Conservation (phyloP, 2,329 filamentous ascomycete species). For the Fusarium azukiicola region DNA sequence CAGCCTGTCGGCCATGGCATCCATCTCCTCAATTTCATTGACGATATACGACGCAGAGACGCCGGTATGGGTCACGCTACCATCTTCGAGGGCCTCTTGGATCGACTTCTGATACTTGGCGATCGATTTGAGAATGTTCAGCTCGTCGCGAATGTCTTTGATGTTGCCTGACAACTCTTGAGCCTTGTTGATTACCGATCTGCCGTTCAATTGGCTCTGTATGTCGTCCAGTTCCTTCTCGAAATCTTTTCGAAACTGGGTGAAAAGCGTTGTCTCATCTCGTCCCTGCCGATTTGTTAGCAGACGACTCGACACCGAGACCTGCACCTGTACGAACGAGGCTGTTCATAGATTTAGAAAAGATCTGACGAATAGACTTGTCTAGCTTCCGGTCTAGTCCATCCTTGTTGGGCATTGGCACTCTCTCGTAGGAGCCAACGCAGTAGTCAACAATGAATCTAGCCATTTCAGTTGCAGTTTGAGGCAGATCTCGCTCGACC, state of each 20-base stretch:
- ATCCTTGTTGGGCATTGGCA: not conserved
- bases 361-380: not conserved
- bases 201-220: not conserved
- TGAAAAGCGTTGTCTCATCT: not conserved
- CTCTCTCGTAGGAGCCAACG: slow-evolving; percentile 33
- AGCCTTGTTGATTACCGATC: not conserved
- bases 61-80: not conserved
- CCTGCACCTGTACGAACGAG: not conserved
- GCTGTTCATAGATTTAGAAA: not conserved
- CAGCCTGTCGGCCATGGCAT: slow-evolving; percentile 36
- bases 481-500: not conserved
- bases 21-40: slow-evolving; percentile 44
- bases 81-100: slow-evolving; percentile 14
- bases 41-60: slow-evolving; percentile 23
- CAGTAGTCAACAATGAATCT: slow-evolving; percentile 42
- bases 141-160: slow-evolving; percentile 50
- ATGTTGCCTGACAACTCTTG: slow-evolving; percentile 28
- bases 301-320: not conserved
- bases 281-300: not conserved
- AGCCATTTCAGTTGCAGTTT: slow-evolving; percentile 31
- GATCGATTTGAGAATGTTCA: slow-evolving; percentile 45
- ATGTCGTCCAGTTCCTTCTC: not conserved
- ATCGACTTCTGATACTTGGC: slow-evolving; percentile 33
- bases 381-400: no score
- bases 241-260: not conserved